Evolutionary conservation across 495 filamentous ascomycete species (phyloP), one percentile per base, ranked within the genome.

Genomic region (Podospora sp.): DNA sequence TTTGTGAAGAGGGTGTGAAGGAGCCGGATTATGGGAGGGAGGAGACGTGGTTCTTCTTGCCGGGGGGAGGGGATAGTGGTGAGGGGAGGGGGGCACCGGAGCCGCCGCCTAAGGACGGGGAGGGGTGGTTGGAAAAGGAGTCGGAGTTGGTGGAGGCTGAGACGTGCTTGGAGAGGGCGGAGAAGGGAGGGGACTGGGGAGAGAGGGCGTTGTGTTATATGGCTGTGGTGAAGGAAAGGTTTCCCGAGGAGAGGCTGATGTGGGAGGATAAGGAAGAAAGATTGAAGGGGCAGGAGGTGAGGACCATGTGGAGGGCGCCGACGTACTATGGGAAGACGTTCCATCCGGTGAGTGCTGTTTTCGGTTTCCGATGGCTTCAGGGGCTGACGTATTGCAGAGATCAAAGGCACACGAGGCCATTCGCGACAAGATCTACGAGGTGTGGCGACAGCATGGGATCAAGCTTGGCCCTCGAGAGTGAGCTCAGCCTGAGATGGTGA

Each of bases 41-140:
- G 8, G 77, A 82, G 33, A 80, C 80, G 3, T 84, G 82, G 82
- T 83, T 84, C 60, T 84, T 83, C 65, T 75, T 79, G 60, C 77
- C 81, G 8, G 78, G 78, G n/a, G 79, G 78, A 5, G 26, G 46
- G 8, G 81, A 83, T 61, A 77, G 79, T 52, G 72, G 65, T 0
- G 22, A 40, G 16, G 65, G 65, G 26, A 40, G 6, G 36, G 16
- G 63, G 33, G 67, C 69, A 21, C 40, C 53, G 61, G 58, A 20
- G 3, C 29, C 29, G 4, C 66, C 20, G 33, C 51, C 11, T 12
- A 35, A n/a, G 18, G 20, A 20, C n/a, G 59, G 12, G 65, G 40
- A 24, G 26, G 12, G 29, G 24, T 57, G 7, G 6, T 75, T 20
- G 33, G 53, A 69, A n/a, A 64, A 67, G 29, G 46, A 26, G 6